These are phyloP conservation scores for Moesziomyces antarcticus DNA, from an alignment of 1,284 basidiomycete species.

Conservation along the genomic window DNA sequence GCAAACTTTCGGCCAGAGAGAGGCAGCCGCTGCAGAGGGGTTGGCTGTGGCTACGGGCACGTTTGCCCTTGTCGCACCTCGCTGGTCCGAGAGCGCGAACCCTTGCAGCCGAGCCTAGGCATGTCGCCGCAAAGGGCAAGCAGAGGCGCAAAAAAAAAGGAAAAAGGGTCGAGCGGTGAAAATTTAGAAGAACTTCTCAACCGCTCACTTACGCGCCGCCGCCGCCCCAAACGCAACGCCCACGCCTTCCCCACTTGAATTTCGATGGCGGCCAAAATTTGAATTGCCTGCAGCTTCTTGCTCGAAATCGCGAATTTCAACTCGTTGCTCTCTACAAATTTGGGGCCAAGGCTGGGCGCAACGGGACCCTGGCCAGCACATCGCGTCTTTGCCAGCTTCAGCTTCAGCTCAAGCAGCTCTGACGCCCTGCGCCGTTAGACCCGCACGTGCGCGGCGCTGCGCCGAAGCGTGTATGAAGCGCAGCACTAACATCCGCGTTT, in stretches of 20 bases:
- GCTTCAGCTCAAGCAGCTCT: too few species aligned
- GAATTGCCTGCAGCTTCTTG: background rate
- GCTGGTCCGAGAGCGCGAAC: too few species aligned
- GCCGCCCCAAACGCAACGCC: constrained; percentile 3
- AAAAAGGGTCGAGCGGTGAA: constrained; percentile 8
- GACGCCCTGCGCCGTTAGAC: background rate
- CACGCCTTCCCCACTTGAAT: background rate
- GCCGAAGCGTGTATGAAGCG: background rate
- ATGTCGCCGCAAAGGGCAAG: background rate
- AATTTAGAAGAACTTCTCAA: constrained; percentile 24
- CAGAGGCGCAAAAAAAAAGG: background rate
- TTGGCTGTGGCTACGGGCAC: too few species aligned
- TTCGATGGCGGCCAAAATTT: background rate
- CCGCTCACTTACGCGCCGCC: too few species aligned
- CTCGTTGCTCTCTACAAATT: background rate
- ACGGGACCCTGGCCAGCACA: too few species aligned
- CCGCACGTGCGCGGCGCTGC: constrained; percentile 19
- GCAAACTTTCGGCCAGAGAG: too few species aligned
- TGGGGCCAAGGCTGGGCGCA: too few species aligned
- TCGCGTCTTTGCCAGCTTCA: too few species aligned
- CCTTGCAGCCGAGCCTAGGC: constrained; percentile 4
- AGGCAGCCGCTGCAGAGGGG: too few species aligned
- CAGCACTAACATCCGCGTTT: background rate
- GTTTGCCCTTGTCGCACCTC: too few species aligned
- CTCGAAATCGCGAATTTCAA: too few species aligned